phyloP scores from a whole-genome alignment of 768 basidiomycete genomes.

The Collybia mongolica region DNA sequence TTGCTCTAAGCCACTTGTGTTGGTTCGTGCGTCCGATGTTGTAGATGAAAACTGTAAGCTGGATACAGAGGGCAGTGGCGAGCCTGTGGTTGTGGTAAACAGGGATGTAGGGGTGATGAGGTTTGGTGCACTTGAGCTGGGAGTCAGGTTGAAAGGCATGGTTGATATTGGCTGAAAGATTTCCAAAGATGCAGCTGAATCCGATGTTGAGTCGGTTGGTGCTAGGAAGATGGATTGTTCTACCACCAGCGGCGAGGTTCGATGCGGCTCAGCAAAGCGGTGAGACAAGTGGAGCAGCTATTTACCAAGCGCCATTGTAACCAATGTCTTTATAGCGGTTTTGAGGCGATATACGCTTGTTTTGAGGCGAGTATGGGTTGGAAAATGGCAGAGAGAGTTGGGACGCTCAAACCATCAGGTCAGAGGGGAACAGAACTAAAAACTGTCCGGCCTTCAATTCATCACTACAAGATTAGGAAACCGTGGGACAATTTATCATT shows the following conservation, averaged over 20 bases:
- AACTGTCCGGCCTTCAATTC: slow-evolving; percentile 7
- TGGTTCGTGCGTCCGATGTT: slow-evolving; percentile 21
- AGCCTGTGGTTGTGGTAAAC: slow-evolving; percentile 15
- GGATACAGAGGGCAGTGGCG: slow-evolving; percentile 10
- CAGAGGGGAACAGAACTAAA: slow-evolving; percentile 17
- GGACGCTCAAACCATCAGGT: slow-evolving; percentile 26
- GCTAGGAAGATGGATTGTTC: slow-evolving; percentile 8
- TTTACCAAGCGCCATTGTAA: slow-evolving; percentile 20
- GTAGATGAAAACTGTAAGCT: slow-evolving; percentile 14
- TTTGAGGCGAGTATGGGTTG: neutral
- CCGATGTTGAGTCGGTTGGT: neutral
- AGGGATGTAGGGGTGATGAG: slow-evolving; percentile 12
- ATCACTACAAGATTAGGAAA: slow-evolving; percentile 9
- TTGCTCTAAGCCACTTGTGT: slow-evolving; percentile 15
- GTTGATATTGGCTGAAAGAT: neutral
- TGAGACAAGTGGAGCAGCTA: slow-evolving; percentile 12
- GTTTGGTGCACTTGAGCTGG: slow-evolving; percentile 13
- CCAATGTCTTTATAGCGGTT: slow-evolving; percentile 1
- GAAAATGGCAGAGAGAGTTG: neutral
- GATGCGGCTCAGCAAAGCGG: slow-evolving; percentile 8
- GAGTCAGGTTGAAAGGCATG: slow-evolving; percentile 8
- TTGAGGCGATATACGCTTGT: neutral
- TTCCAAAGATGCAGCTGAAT: neutral
- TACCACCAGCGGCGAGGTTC: slow-evolving; percentile 3
- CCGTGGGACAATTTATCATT: slow-evolving; percentile 31